Base-by-base conservation (phyloP, 2,329 filamentous ascomycete genomes). In the Coniochaeta sp. region DNA sequence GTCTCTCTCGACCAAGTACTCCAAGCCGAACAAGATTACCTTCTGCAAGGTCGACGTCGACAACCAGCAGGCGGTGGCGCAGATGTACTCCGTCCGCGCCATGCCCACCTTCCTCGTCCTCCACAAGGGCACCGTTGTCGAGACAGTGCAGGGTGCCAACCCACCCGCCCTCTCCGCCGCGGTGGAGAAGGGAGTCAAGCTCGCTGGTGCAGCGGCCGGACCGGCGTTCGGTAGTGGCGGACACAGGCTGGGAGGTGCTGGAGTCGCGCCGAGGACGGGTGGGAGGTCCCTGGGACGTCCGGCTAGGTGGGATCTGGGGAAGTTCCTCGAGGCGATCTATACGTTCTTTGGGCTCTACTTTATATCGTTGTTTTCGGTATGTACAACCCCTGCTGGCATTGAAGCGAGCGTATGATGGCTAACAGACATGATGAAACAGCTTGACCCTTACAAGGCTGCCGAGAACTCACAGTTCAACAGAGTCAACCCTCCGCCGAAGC, bases 51-150 rank as follows among this genome's bases (percentile, higher is more conserved):
- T 97, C 74, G 86, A 97, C 74, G 89, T 91, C 64, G 91, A 96
- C 65, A 76, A 78, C 60, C 90, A 95, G 68, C 78, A 84, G 58
- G 82, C 86, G 53, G 85, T 97, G 57, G 82, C 91, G 12, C 78
- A 83, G 63, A 77, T 83, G 59, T 89, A 96, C 73, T 80, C 82
- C 61, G 85, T 97, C 65, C 83, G 83, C 62, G 89, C 90, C 57
- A 91, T 95, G 84, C 94, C 94, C 6, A 97, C 94, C 50, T 97
- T 99, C 72, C 81, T 96, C 67, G 84, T 97, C 69, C 91, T 90
- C 77, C 86, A 89, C 71, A 83, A 82, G 65, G 85, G 86, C 61
- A 75, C 79, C 57, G 82, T 86, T 61, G 78, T 88, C 64, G 80
- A 89, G 58, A 91, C 87, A 28, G 83, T 96, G 64, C 79, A 81